Conservation (phyloP, 2,329 filamentous ascomycete genomes). For the Colletotrichum viniferum region DNA sequence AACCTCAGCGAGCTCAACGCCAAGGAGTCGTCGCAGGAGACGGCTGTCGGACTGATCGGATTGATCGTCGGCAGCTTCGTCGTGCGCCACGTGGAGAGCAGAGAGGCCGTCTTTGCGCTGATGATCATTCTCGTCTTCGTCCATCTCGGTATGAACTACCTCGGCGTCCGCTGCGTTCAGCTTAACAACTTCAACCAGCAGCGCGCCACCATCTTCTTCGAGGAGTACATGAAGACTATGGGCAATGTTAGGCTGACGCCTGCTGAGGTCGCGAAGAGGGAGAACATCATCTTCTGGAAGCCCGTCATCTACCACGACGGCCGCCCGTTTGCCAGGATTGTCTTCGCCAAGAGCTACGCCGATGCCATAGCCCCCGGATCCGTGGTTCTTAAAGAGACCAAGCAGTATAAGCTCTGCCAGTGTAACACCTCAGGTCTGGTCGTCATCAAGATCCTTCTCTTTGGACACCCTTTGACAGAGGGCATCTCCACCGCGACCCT, state of each 20-base stretch:
- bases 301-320: conserved; percentile 29
- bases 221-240: conserved; percentile 53
- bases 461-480: neutral
- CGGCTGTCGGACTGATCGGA: conserved; percentile 85
- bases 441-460: conserved; percentile 11
- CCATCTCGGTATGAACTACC: conserved; percentile 86
- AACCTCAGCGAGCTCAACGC: conserved; percentile 95
- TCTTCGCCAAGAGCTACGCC: conserved; percentile 45
- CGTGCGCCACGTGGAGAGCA: conserved; percentile 75
- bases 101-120: conserved; percentile 73
- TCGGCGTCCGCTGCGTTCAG: conserved; percentile 81
- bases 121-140: conserved; percentile 74
- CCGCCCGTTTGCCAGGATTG: conserved; percentile 38
- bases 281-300: conserved; percentile 63
- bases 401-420: neutral
- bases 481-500: neutral
- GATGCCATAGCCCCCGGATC: conserved; percentile 25
- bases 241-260: conserved; percentile 63
- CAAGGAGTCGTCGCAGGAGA: conserved; percentile 95
- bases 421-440: neutral
- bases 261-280: conserved; percentile 65
- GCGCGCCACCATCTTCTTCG: conserved; percentile 79
- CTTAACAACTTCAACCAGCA: conserved; percentile 88
- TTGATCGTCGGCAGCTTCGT: conserved; percentile 85
- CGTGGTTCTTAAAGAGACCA: neutral